phyloP scores from a whole-genome alignment of 2,329 filamentous ascomycete genomes.

The Periconia digitata region DNA sequence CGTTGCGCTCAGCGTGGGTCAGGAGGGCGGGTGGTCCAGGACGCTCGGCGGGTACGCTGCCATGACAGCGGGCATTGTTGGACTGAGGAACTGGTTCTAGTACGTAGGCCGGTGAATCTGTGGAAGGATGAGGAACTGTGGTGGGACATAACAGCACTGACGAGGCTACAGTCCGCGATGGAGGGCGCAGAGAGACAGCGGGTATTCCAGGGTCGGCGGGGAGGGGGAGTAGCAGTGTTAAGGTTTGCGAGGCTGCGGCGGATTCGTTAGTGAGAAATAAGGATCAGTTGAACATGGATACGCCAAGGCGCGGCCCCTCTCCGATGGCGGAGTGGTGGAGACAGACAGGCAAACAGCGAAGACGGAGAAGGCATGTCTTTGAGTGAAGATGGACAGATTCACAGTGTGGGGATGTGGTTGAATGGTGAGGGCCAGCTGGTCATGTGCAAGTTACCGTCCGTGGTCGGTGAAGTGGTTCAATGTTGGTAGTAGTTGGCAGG shows the following conservation, averaged over 20 bases:
- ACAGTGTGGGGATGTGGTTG: too few species aligned
- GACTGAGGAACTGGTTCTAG: slow-evolving; percentile 49
- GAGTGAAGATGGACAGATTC: slow-evolving; percentile 18
- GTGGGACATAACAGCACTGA: slow-evolving; percentile 22
- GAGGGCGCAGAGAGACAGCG: slow-evolving; percentile 21
- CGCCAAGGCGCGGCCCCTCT: slow-evolving; percentile 8
- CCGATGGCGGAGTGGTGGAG: slow-evolving; percentile 22
- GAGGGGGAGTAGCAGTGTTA: slow-evolving; percentile 9
- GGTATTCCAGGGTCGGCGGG: slow-evolving; percentile 20
- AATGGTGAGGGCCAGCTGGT: too few species aligned
- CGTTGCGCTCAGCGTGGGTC: slow-evolving; percentile 57
- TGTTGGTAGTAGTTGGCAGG: too few species aligned
- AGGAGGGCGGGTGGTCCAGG: slow-evolving; percentile 54
- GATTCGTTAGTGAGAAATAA: slow-evolving; percentile 23
- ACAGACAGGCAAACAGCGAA: neutral
- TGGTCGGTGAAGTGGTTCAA: too few species aligned
- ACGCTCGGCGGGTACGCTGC: slow-evolving; percentile 56
- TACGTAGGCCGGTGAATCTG: neutral
- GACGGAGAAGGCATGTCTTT: slow-evolving; percentile 3
- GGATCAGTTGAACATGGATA: slow-evolving; percentile 12
- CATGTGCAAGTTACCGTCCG: too few species aligned
- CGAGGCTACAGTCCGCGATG: slow-evolving; percentile 23
- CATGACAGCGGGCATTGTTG: slow-evolving; percentile 56
- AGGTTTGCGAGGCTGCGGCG: slow-evolving; percentile 18
- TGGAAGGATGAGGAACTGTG: slow-evolving; percentile 4